Evolutionary conservation across 2,329 filamentous ascomycete species (phyloP).

Genomic region (Penicillium sclerotigenum): DNA sequence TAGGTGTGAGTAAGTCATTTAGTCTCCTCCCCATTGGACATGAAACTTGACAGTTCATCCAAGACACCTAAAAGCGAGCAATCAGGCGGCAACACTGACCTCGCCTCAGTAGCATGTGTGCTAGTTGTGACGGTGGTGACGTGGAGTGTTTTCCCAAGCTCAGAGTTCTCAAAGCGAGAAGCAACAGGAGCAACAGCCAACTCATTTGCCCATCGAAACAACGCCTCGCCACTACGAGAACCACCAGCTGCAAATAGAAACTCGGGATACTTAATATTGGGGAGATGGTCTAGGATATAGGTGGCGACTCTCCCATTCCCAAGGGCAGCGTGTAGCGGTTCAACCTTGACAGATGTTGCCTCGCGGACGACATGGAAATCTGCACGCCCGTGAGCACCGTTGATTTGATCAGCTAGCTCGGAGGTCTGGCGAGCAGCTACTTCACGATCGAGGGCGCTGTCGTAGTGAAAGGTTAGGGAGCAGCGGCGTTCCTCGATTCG

Average conservation of each 20-base stretch:
- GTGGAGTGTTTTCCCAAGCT: not conserved
- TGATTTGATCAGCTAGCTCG: slow-evolving; percentile 89
- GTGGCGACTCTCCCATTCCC: slow-evolving; percentile 55
- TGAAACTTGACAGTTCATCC: not conserved
- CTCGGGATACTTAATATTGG: slow-evolving; percentile 59
- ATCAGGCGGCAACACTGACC: slow-evolving; percentile 76
- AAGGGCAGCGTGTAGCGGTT: slow-evolving; percentile 66
- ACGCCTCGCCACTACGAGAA: slow-evolving; percentile 81
- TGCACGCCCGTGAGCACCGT: slow-evolving; percentile 80
- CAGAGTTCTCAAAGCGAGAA: not conserved
- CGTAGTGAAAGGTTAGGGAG: slow-evolving; percentile 83
- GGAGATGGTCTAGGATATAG: slow-evolving; percentile 63
- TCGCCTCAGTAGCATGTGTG: slow-evolving; percentile 78
- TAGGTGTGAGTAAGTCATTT: slow-evolving; percentile 42
- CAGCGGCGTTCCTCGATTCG: slow-evolving; percentile 82
- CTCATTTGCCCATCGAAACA: slow-evolving; percentile 91
- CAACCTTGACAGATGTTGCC: slow-evolving; percentile 76
- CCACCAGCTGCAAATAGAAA: slow-evolving; percentile 88
- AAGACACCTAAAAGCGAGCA: slow-evolving; percentile 10
- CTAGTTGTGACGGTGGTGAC: slow-evolving; percentile 83
- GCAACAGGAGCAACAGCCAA: slow-evolving; percentile 49
- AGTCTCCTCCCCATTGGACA: slow-evolving; percentile 42
- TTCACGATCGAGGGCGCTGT: slow-evolving; percentile 70
- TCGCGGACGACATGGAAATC: slow-evolving; percentile 77
- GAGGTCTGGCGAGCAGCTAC: slow-evolving; percentile 75